phyloP scores from a whole-genome alignment of 768 basidiomycete species.

The Amanita inopinata region DNA sequence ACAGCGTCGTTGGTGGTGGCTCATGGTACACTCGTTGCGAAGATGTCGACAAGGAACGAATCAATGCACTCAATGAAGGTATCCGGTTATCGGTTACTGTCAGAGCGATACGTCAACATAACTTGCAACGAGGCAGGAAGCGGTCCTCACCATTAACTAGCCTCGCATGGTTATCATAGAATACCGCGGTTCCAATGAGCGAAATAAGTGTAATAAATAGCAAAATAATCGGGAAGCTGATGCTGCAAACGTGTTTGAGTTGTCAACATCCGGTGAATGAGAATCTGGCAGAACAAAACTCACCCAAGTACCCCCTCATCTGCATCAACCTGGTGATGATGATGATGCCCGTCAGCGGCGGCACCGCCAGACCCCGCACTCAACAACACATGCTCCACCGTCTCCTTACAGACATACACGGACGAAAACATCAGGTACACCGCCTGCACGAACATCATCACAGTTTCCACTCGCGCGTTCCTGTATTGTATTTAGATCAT shows the following conservation, averaged over 20 bases:
- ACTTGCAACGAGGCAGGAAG: background rate
- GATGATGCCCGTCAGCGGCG: too few relatives aligned
- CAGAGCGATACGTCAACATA: background rate
- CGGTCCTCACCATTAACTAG: slow-evolving; percentile 49
- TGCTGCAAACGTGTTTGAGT: slow-evolving; percentile 44
- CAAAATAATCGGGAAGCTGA: slow-evolving; percentile 58
- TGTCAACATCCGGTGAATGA: background rate
- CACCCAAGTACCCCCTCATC: slow-evolving; percentile 41
- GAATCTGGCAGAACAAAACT: slow-evolving; percentile 10
- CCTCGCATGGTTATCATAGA: slow-evolving; percentile 55
- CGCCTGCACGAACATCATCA: slow-evolving; percentile 77
- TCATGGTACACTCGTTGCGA: slow-evolving; percentile 22
- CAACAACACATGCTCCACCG: slow-evolving; percentile 83
- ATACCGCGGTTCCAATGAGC: slow-evolving; percentile 42
- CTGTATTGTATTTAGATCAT: slow-evolving; percentile 27
- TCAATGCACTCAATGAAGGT: slow-evolving; percentile 38
- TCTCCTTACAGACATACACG: slow-evolving; percentile 96
- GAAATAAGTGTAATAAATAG: slow-evolving; percentile 47
- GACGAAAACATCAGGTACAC: slow-evolving; percentile 93
- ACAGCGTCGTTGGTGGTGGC: slow-evolving; percentile 24
- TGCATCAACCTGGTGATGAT: slow-evolving; percentile 52
- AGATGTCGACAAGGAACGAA: slow-evolving; percentile 35
- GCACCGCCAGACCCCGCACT: slow-evolving; percentile 43
- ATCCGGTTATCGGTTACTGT: slow-evolving; percentile 56
- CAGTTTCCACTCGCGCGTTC: slow-evolving; percentile 56